Conservation (phyloP, 2,329 filamentous ascomycete genomes). For the Calonectria hongkongensis region DNA sequence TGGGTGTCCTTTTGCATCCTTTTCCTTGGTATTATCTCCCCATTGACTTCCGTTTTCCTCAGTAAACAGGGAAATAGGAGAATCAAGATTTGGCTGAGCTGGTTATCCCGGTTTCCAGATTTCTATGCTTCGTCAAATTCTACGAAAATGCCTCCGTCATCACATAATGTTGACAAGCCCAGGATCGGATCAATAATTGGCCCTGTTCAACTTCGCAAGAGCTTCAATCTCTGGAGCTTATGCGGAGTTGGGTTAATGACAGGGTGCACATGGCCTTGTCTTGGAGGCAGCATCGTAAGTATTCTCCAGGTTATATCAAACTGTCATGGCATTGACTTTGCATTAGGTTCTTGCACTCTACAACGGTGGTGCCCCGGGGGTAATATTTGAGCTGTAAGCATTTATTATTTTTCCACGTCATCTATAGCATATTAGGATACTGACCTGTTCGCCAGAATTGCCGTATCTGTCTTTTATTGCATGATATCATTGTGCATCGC, state of each 20-base stretch:
- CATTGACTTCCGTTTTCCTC: neutral
- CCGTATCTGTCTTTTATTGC: slow-evolving; percentile 72
- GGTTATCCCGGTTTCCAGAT: neutral
- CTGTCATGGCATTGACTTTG: neutral
- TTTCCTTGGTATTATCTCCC: neutral
- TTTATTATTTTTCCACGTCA: slow-evolving; percentile 67
- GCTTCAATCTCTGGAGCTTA: slow-evolving; percentile 8
- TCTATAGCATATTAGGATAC: too few species aligned
- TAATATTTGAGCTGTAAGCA: slow-evolving; percentile 18
- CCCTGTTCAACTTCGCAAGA: neutral
- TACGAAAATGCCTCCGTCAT: neutral
- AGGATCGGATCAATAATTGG: neutral
- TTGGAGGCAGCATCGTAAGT: slow-evolving; percentile 1
- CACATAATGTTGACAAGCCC: neutral
- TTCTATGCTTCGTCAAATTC: neutral
- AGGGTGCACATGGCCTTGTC: slow-evolving; percentile 6
- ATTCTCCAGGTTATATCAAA: neutral
- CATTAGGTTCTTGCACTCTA: neutral
- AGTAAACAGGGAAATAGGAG: too few species aligned
- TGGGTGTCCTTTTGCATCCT: neutral
- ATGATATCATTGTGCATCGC: slow-evolving; percentile 74
- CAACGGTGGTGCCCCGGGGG: slow-evolving; percentile 76
- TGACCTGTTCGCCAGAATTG: slow-evolving; percentile 65
- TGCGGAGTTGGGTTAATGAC: slow-evolving; percentile 19
- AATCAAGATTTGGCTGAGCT: neutral